phyloP scores from a whole-genome alignment of 1,284 basidiomycete genomes.

The Puccinia triticina region DNA sequence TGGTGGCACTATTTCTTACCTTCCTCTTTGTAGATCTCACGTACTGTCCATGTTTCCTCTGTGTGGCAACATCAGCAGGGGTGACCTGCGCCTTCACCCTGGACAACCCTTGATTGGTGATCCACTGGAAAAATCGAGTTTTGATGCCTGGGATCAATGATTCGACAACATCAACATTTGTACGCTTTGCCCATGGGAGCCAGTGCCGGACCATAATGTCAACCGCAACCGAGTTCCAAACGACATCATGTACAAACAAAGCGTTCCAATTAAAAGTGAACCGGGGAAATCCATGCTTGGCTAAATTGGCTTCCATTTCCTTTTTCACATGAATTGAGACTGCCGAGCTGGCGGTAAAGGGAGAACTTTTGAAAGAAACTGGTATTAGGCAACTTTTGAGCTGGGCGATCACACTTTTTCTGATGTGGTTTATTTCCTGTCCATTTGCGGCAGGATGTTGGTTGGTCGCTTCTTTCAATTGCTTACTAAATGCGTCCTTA shows the following conservation, averaged over 20 bases:
- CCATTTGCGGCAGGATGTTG: neutral
- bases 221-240: constrained; percentile 6
- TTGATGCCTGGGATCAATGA: too few relatives aligned
- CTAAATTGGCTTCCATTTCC: constrained; percentile 14
- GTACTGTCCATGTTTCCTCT: neutral
- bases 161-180: too few relatives aligned
- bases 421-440: constrained; percentile 10
- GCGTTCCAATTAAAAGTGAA: constrained; percentile 19
- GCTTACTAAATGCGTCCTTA: constrained; percentile 3
- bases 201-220: neutral
- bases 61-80: neutral
- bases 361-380: neutral
- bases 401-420: neutral
- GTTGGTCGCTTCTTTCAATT: neutral
- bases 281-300: constrained; percentile 5
- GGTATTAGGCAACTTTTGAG: neutral
- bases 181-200: too few relatives aligned
- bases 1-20: neutral
- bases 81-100: neutral
- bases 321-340: neutral
- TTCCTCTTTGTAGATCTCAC: too few relatives aligned
- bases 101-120: neutral
- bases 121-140: constrained; percentile 1
- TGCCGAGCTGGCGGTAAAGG: neutral
- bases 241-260: neutral